These are phyloP conservation scores for Colletotrichum zoysiae DNA, from an alignment of 2,329 filamentous ascomycete species.

Conservation along the genomic window DNA sequence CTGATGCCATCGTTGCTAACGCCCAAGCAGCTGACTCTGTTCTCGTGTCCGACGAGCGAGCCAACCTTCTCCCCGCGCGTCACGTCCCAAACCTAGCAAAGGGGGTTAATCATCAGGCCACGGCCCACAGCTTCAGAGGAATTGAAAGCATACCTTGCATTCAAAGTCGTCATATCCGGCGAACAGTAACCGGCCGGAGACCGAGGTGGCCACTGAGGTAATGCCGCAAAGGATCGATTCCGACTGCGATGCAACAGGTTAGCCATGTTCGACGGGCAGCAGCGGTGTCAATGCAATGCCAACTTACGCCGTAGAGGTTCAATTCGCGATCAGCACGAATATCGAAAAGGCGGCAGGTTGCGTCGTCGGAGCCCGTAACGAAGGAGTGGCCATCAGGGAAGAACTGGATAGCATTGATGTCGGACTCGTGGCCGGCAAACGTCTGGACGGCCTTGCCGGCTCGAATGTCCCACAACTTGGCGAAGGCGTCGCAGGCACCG, in stretches of 20 bases:
- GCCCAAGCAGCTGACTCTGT: conserved; percentile 97
- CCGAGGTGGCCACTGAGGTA: conserved; percentile 97
- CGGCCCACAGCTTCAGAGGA: neutral
- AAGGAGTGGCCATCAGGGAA: conserved; percentile 99
- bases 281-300: neutral
- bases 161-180: conserved; percentile 99
- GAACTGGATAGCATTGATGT: conserved; percentile 99
- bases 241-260: conserved; percentile 69
- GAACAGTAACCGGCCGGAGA: conserved; percentile 94
- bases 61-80: conserved; percentile 97
- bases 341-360: conserved; percentile 96
- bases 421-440: conserved; percentile 97
- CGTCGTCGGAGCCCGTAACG: conserved; percentile 97
- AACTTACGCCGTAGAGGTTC: conserved; percentile 75
- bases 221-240: conserved; percentile 98
- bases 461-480: conserved; percentile 98
- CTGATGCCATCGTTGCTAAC: conserved; percentile 99
- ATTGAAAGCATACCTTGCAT: conserved; percentile 85
- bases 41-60: conserved; percentile 96
- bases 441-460: conserved; percentile 98
- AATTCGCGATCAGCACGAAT: conserved; percentile 91
- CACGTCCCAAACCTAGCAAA: conserved; percentile 92
- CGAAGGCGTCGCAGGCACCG: conserved; percentile 98
- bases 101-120: conserved; percentile 37
- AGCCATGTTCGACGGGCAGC: conserved; percentile 29